Base-by-base conservation (phyloP, 1,139 yeast genomes). In the Suhomyces anneliseae region DNA sequence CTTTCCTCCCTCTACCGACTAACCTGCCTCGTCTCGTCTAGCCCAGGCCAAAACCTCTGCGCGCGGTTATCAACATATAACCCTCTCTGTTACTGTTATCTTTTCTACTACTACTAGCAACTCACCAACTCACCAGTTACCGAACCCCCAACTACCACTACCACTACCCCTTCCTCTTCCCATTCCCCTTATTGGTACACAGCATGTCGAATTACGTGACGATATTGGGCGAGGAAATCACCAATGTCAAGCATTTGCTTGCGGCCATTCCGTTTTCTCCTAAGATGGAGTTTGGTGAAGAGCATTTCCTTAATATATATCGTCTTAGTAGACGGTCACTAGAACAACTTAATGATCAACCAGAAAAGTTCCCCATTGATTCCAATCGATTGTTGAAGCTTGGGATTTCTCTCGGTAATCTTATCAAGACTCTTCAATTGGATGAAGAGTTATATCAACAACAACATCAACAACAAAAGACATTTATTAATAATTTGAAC, bases 401-500 rank as follows among this genome's bases (percentile, higher is more conserved):
- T 36, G 75, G 77, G 8, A 74, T 75, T 27, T 72, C 78, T 35
- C 61, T 75, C 31, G 80, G 80, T 0, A 74, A 72, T 54, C 59
- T 74, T 43, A 54, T 74, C 38, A 72, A 70, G 50, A 60, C 75
- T 11, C 61, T 68, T 38, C 69, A 70, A 46, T 50, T 60, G 29
- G 79, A 74, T 48, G 73, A 72, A 50, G 75, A 71, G 36, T 53
- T 57, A 44, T 59, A 59, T 43, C 59, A 50, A 32, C 62, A 60
- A 38, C 65, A 60, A 41, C 66, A 59, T 46, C 68, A 62, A 38
- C 59, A 58, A 37, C 68, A 60, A 42, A 56, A 41, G 45, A 36
- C 40, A 42, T 56, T 55, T 39, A 38, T 50, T 36, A 52, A 40
- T 34, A 50, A 45, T 42, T 44, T 51, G 39, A 57, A 55, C 42